Evolutionary conservation across 306 rosid genomes (phyloP), one percentile per base, ranked within the genome.

Genomic region (Quercus berberidifolia): DNA sequence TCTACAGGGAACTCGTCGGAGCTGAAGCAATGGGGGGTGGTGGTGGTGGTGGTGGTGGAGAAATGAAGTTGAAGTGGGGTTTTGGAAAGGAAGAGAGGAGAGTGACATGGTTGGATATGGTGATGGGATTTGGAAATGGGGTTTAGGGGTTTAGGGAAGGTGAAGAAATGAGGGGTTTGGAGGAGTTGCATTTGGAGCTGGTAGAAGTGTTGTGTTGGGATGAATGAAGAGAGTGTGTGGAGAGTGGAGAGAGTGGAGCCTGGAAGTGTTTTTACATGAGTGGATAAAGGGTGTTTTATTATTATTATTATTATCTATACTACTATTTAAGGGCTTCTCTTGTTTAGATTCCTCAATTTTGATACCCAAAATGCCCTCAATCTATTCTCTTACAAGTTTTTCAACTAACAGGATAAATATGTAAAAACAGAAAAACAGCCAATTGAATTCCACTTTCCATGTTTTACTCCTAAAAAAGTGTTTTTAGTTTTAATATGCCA

Each of bases 1-100:
- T 95, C 99, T 57, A 93, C 96, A 31, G 99, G 99, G 87, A 95
- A 95, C 86, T 95, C 99, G 73, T 95, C 99, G 80, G 99, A 86
- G 88, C 82, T 76, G 78, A 87, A 81, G 86, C 89, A 55, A 9
- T 79, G 85, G 69, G 86, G 79, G 14, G 64, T n/a, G 63, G 76
- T 55, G 62, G 17, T 30, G 80, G 51, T 46, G 63, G 76, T 55
- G 62, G 15, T 25, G 80, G 51, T 10, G 52, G 54, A 49, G 54
- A 49, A 49, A 41, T 41, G 70, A 21, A 5, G 69, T 55, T 18
- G 20, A 19, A 6, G 3, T 26, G 54, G n/a, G 76, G 18, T 18
- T 35, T 67, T 46, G 20, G 57, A 38, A 20, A 33, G 25, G 64
- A 69, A 74, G 23, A 79, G 84, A 59, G 84, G 89, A 35, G 83